A percentile compares a stretch with the other conserved stretches of the same genome.
phyloP scores from a whole-genome alignment of 805 yeast genomes.

The Zygosaccharomyces pseudorouxii region DNA sequence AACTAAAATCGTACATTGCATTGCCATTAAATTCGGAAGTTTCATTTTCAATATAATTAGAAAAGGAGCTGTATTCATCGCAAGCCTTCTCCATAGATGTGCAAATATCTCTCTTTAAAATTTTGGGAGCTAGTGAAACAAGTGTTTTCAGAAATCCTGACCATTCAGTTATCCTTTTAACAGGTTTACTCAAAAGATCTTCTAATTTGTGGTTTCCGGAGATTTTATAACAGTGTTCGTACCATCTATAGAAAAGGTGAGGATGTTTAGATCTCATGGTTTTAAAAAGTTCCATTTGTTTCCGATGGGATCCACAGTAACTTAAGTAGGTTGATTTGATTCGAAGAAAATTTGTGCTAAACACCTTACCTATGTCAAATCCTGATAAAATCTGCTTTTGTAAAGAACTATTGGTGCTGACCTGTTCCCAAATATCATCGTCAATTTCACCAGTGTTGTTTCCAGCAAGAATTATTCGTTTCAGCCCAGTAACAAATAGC shows the following conservation, averaged over 20 bases:
- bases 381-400: conserved; percentile 4
- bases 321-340: conserved; percentile 34
- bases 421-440: conserved; percentile 14
- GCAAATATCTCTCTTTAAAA: background rate
- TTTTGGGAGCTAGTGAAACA: background rate
- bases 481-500: conserved; percentile 24
- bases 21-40: conserved; percentile 19
- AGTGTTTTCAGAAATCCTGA: conserved; percentile 10
- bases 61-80: conserved; percentile 16
- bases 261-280: conserved; percentile 17
- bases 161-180: conserved; percentile 31
- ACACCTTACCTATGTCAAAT: conserved; percentile 30
- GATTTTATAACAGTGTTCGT: conserved; percentile 31
- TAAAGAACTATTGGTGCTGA: conserved; percentile 4
- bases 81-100: conserved; percentile 3
- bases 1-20: conserved; percentile 20
- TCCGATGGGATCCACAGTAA: conserved; percentile 32
- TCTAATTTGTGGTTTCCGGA: conserved; percentile 31
- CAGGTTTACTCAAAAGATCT: conserved; percentile 33
- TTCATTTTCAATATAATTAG: conserved; percentile 16
- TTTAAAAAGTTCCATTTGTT: conserved; percentile 30
- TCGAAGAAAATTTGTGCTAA: conserved; percentile 33
- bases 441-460: conserved; percentile 5
- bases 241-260: conserved; percentile 32
- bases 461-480: background rate